Percentiles rank a stretch among this genome's conserved stretches.
Evolutionary conservation across 2,329 filamentous ascomycete species (phyloP).

Genomic region (Aspergillus bombycis): DNA sequence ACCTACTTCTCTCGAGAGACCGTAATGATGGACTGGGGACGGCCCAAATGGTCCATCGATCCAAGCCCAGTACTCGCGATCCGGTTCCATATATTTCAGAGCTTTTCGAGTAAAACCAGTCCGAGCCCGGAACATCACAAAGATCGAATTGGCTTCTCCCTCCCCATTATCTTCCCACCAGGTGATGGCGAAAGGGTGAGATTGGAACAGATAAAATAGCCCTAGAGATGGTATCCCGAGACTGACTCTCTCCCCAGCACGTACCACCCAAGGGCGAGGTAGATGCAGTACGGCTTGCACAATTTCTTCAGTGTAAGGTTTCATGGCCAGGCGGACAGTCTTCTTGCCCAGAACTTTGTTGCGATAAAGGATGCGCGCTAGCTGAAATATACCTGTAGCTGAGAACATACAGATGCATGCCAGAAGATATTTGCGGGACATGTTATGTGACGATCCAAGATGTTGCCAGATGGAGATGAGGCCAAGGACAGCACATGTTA

Average conservation of each 20-base stretch:
- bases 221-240: conserved; percentile 22
- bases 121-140: conserved; percentile 28
- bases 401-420: not conserved
- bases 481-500: not conserved
- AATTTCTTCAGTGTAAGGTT: conserved; percentile 3
- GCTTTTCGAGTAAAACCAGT: conserved; percentile 24
- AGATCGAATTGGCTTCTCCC: conserved; percentile 18
- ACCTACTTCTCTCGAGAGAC: conserved; percentile 20
- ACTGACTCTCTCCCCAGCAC: conserved; percentile 25
- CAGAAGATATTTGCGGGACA: not conserved
- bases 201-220: conserved; percentile 29
- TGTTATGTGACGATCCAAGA: not conserved
- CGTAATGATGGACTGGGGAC: conserved; percentile 13
- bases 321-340: conserved; percentile 5
- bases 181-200: conserved; percentile 32
- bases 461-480: not conserved
- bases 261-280: conserved; percentile 21
- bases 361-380: conserved; percentile 3
- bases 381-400: not conserved
- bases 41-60: conserved; percentile 34
- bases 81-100: conserved; percentile 13
- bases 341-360: conserved; percentile 18
- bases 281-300: conserved; percentile 13
- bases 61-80: conserved; percentile 19
- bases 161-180: conserved; percentile 25